These are phyloP conservation scores for Datisca glomerata DNA, from an alignment of 306 rosid genomes.

Conservation along the genomic window DNA sequence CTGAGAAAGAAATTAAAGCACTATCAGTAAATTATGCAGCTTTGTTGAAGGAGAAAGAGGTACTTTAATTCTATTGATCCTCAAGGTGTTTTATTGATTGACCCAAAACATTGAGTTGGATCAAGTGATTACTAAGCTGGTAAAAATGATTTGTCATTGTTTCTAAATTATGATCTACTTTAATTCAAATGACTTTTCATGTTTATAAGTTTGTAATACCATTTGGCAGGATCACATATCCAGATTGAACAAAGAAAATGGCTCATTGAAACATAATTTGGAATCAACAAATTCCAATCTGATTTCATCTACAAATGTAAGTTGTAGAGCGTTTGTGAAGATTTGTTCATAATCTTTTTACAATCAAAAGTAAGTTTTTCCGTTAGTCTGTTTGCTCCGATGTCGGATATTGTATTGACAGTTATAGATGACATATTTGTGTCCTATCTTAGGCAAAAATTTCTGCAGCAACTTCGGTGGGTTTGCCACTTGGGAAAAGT, in stretches of 20 bases:
- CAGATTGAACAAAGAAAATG: constrained; percentile 72
- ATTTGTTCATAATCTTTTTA: too few species aligned
- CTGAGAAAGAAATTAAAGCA: constrained; percentile 88
- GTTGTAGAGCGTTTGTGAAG: constrained; percentile 28
- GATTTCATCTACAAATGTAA: constrained; percentile 35
- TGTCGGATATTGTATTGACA: neutral
- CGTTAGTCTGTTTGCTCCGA: neutral
- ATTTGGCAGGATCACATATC: constrained; percentile 57
- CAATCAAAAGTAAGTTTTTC: too few species aligned
- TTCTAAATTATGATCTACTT: neutral
- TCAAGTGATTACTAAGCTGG: neutral
- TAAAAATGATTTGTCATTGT: neutral
- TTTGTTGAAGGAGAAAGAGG: constrained; percentile 86
- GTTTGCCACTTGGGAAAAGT: neutral
- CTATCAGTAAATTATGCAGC: constrained; percentile 86
- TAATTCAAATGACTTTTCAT: constrained; percentile 6
- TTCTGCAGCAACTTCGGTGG: neutral
- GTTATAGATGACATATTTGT: neutral
- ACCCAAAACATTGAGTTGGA: too few species aligned
- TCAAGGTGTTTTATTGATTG: too few species aligned
- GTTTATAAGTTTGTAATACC: constrained; percentile 8
- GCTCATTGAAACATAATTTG: constrained; percentile 60
- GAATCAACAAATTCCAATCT: constrained; percentile 44
- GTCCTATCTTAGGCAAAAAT: neutral
- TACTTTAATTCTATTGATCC: too few species aligned